Evolutionary conservation across 345 rosid species (phyloP), one percentile per base, ranked within the genome.

Genomic region (Geranium brycei): DNA sequence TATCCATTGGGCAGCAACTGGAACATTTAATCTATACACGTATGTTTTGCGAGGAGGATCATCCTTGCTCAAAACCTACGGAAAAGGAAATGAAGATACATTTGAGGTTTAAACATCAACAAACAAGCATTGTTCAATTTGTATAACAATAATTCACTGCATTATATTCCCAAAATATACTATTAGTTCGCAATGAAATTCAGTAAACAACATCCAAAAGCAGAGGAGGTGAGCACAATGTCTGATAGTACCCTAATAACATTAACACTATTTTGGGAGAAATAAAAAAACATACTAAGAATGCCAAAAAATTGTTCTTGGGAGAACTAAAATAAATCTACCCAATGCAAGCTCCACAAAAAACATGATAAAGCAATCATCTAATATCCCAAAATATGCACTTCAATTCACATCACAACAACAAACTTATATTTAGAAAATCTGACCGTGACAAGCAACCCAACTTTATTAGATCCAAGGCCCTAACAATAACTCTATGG

Each of bases 21-120:
- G 96, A 79, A 86, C 81, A 75, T 87, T 86, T 76, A 90, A 77
- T 76, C 70, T 89, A 64, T 90, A 90, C 53, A 88, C 97, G 76
- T 76, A 93, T 5, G 96, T 88, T 77, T 85, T 93, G 19, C 74
- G 87, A 61, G 92, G 87, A 75, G 91, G 95, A 75, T 87, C 87
- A 74, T 88, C 96, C 77, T 82, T 83, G 85, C 96, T 80, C 77
- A 93, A 69, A 66, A 90, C 95, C 97, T 90, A 79, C 64, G 77
- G 77, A 71, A 56, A 23, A 30, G 32, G 58, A 63, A 40, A 17
- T 47, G 58, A 28, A 61, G n/a, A 38, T 15, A 7, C 17, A 17
- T 18, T 47, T 28, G 62, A 23, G 53, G 19, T 60, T 62, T 31
- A 32, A 59, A 53, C 58, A 19, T 66, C 19, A 40, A 47, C 18